A percentile compares a stretch with the other conserved stretches of the same genome.
These are phyloP conservation scores for Metschnikowia baotianmanensis DNA, from an alignment of 805 yeast species.

Conservation along the genomic window DNA sequence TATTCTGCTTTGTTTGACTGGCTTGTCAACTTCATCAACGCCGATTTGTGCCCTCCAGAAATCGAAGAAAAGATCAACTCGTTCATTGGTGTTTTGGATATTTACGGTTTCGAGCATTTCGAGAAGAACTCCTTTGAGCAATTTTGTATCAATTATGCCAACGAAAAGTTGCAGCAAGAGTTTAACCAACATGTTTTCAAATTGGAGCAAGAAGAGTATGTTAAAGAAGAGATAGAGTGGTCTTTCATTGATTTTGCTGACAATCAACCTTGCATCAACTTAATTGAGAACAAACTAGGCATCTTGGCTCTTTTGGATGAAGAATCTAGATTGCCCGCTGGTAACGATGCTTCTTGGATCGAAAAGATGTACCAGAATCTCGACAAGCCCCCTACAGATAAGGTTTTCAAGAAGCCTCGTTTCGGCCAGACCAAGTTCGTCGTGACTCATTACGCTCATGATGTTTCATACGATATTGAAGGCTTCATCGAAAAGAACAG, in stretches of 20 bases:
- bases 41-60: slow-evolving; percentile 75
- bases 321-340: slow-evolving; percentile 92
- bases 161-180: slow-evolving; percentile 95
- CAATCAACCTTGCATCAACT: slow-evolving; percentile 92
- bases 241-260: slow-evolving; percentile 93
- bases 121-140: slow-evolving; percentile 94
- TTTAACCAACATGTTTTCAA: slow-evolving; percentile 97
- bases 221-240: slow-evolving; percentile 93
- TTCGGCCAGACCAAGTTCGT: slow-evolving; percentile 90
- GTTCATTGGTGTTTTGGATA: slow-evolving; percentile 95
- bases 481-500: slow-evolving; percentile 97
- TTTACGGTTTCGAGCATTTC: slow-evolving; percentile 96
- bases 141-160: slow-evolving; percentile 95
- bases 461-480: slow-evolving; percentile 86
- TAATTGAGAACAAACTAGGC: slow-evolving; percentile 88
- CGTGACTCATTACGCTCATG: slow-evolving; percentile 91
- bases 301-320: slow-evolving; percentile 86
- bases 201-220: slow-evolving; percentile 93
- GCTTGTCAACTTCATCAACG: slow-evolving; percentile 83
- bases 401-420: slow-evolving; percentile 87
- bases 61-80: slow-evolving; percentile 57
- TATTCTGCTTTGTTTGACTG: slow-evolving; percentile 93
- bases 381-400: slow-evolving; percentile 70
- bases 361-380: slow-evolving; percentile 85
- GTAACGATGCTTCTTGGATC: slow-evolving; percentile 89